A percentile compares a stretch with the other conserved stretches of the same genome.
Conservation (phyloP, 2,329 filamentous ascomycete species). For the Dactylonectria estremocensis region DNA sequence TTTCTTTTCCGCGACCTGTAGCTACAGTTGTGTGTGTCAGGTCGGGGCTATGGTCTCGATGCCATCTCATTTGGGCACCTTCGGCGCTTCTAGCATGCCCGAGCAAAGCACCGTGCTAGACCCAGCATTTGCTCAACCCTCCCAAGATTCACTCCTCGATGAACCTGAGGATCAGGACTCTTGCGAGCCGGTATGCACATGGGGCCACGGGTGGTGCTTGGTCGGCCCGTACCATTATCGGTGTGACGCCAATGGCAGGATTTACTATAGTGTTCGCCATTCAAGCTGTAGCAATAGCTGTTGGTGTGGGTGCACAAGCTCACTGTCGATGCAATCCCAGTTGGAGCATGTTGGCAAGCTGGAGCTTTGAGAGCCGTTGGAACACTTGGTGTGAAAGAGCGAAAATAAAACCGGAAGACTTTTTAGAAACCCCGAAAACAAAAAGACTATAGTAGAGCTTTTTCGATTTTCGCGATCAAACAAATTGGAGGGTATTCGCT, state of each 20-base stretch:
- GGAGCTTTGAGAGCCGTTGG: not conserved
- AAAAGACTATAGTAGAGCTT: not conserved
- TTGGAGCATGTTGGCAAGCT: not conserved
- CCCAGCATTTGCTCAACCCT: too few species aligned
- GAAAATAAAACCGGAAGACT: not conserved
- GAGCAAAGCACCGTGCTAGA: too few species aligned
- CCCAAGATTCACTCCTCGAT: too few species aligned
- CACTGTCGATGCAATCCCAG: not conserved
- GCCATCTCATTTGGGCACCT: too few species aligned
- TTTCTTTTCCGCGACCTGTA: too few species aligned
- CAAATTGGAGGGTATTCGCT: not conserved
- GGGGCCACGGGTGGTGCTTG: slow-evolving; percentile 16
- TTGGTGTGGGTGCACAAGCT: slow-evolving; percentile 21
- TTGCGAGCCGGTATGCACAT: not conserved
- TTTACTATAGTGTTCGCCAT: not conserved
- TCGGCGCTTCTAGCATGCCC: too few species aligned
- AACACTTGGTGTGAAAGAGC: not conserved
- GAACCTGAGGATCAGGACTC: not conserved
- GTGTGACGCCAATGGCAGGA: not conserved
- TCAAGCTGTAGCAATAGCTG: not conserved
- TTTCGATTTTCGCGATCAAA: not conserved
- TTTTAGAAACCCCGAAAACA: not conserved
- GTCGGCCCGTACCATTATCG: slow-evolving; percentile 5
- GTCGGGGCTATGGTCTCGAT: too few species aligned
- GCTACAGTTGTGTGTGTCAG: too few species aligned